phyloP scores from a whole-genome alignment of 2,329 filamentous ascomycete genomes.

The Pestalotiopsis sp. region DNA sequence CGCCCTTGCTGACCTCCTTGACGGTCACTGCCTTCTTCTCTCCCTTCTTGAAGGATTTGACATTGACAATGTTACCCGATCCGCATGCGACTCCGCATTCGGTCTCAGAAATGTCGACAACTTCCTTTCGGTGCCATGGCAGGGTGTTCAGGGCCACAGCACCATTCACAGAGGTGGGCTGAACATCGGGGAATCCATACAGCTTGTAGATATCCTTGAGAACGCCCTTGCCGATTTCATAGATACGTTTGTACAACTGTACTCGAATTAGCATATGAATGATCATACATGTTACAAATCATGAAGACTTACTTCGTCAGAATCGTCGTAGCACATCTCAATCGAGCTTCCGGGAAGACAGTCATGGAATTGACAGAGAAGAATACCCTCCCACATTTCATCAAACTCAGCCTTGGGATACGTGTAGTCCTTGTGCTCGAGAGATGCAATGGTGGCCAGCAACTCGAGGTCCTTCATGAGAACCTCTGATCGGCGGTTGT shows the following conservation, averaged over 20 bases:
- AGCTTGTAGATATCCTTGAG: conserved; percentile 69
- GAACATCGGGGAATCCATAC: conserved; percentile 61
- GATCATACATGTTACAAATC: not conserved
- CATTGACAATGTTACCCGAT: conserved; percentile 51
- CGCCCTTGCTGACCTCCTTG: conserved; percentile 53
- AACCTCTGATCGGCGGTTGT: conserved; percentile 85
- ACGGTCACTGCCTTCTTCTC: conserved; percentile 52
- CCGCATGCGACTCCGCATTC: conserved; percentile 59
- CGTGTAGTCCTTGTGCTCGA: conserved; percentile 73
- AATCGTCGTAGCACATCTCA: conserved; percentile 98
- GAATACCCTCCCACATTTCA: conserved; percentile 88
- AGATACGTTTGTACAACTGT: conserved; percentile 79
- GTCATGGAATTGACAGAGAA: conserved; percentile 97
- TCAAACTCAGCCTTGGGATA: conserved; percentile 96
- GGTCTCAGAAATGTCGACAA: conserved; percentile 64
- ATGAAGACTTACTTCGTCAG: conserved; percentile 63
- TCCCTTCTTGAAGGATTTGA: conserved; percentile 55
- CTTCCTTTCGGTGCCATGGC: conserved; percentile 78
- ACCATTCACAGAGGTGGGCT: conserved; percentile 41
- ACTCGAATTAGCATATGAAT: conserved; percentile 4
- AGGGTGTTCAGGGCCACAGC: conserved; percentile 79
- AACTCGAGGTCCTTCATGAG: conserved; percentile 87
- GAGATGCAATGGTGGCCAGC: conserved; percentile 80
- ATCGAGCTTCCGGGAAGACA: conserved; percentile 94
- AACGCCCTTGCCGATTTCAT: conserved; percentile 72